phyloP scores from a whole-genome alignment of 345 rosid species.

The Euphorbia lathyris region DNA sequence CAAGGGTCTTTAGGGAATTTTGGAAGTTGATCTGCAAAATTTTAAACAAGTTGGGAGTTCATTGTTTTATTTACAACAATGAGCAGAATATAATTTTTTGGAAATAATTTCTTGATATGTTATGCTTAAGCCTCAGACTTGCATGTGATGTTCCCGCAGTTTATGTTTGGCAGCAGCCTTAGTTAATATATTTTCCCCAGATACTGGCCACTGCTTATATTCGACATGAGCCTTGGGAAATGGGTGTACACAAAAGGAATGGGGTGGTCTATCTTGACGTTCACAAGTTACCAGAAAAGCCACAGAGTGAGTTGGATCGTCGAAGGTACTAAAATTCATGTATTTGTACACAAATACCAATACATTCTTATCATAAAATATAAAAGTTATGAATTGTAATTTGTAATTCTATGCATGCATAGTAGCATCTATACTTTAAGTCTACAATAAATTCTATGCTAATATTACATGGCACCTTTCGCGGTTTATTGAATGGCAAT shows the following conservation, averaged over 20 bases:
- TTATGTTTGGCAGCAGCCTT: not conserved
- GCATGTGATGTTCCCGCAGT: not conserved
- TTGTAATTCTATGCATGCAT: too few relatives aligned
- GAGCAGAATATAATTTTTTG: not conserved
- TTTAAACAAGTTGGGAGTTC: not conserved
- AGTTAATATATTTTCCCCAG: slow-evolving; percentile 35
- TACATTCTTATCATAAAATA: too few relatives aligned
- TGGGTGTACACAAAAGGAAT: slow-evolving; percentile 98
- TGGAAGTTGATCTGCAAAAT: not conserved
- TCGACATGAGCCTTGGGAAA: slow-evolving; percentile 90
- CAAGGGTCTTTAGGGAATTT: not conserved
- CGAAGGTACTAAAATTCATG: slow-evolving; percentile 54
- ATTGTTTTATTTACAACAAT: not conserved
- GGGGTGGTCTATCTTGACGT: slow-evolving; percentile 91
- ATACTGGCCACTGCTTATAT: slow-evolving; percentile 86
- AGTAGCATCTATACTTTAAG: not conserved
- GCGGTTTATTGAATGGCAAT: not conserved
- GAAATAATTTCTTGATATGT: not conserved
- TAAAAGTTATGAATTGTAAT: too few relatives aligned
- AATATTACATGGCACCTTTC: not conserved
- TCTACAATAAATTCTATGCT: not conserved
- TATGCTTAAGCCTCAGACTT: not conserved
- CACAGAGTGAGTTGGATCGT: slow-evolving; percentile 76
- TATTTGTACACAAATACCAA: not conserved
- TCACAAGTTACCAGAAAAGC: slow-evolving; percentile 90